phyloP scores from a whole-genome alignment of 2,329 filamentous ascomycete genomes.

The Fusarium sambucinum region DNA sequence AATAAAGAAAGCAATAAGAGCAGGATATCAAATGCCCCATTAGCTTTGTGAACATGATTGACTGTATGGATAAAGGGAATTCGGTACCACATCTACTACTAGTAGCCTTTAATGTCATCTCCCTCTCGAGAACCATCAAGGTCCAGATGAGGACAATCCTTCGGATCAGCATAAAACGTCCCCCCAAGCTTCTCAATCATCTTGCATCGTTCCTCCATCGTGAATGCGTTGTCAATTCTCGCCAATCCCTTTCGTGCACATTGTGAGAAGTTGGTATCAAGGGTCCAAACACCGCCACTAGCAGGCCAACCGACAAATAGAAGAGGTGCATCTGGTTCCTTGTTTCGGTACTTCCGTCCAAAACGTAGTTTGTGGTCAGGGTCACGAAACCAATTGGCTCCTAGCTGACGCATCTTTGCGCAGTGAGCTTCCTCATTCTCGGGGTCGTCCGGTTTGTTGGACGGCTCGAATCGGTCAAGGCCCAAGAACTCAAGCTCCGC shows the following conservation, averaged over 20 bases:
- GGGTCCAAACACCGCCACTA: background rate
- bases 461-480: background rate
- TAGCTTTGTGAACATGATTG: too few relatives aligned
- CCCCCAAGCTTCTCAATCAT: background rate
- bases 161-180: background rate
- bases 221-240: background rate
- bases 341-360: background rate
- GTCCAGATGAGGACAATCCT: background rate
- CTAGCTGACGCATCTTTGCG: conserved; percentile 1
- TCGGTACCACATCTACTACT: too few relatives aligned
- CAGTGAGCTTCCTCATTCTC: conserved; percentile 5
- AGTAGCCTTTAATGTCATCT: too few relatives aligned
- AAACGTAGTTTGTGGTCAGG: background rate
- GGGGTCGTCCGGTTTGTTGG: background rate
- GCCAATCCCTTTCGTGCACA: background rate
- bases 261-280: background rate
- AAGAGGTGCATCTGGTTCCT: background rate
- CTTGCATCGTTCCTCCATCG: background rate
- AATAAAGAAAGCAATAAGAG: too few relatives aligned
- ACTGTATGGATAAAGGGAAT: too few relatives aligned
- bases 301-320: background rate
- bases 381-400: background rate
- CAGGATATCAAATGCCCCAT: too few relatives aligned
- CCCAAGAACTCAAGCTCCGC: conserved; percentile 6
- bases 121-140: background rate